Evolutionary conservation across 192 early-diverging fungal species (phyloP), one percentile per base, ranked within the genome.

Genomic region (Dimargaris verticillata): DNA sequence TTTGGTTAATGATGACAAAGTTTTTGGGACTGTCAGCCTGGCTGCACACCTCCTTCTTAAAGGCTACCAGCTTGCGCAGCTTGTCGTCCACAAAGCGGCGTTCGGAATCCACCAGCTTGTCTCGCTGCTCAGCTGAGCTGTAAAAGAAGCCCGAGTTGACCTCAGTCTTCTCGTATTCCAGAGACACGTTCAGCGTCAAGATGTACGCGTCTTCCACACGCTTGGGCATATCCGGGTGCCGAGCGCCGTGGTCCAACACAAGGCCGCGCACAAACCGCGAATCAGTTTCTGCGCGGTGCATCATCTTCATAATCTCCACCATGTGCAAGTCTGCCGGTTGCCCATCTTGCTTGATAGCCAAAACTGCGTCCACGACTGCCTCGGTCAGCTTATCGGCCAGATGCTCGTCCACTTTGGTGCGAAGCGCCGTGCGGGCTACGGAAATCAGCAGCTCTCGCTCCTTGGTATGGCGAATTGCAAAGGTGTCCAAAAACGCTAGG

Each of bases 261-360:
- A 99, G 75, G 44, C 95, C 96, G 61, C 87, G 84, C 53, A 99
- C 82, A 26, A 99, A 77, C 29, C 86, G 75, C 46, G 93, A 90
- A 71, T 99, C 96, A n/a, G 88, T 92, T n/a, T 92, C 93, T 43
- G 83, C 90, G 73, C 89, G 89, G 79, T 97, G 94, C 84, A 87
- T 83, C 96, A 99, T 96, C 79, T 94, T 95, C 94, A 99, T 99
- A 63, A 95, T 89, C 76, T 99, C 96, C 12, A 99, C 91, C 96
- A 99, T 99, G 67, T 96, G 92, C 61, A 99, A 78, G 72, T 99
- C 96, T 67, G 97, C 95, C 11, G 93, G 93, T 57, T 87, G 68
- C 22, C 80, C 88, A 29, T 85, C 81, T 58, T 75, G 78, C 50
- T 82, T 70, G 61, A 99, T 91, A 25, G 88, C 77, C 71, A 96